Percentiles rank a stretch among this genome's conserved stretches.
phyloP scores from a whole-genome alignment of 306 rosid genomes.

The Citrullus colocynthis region DNA sequence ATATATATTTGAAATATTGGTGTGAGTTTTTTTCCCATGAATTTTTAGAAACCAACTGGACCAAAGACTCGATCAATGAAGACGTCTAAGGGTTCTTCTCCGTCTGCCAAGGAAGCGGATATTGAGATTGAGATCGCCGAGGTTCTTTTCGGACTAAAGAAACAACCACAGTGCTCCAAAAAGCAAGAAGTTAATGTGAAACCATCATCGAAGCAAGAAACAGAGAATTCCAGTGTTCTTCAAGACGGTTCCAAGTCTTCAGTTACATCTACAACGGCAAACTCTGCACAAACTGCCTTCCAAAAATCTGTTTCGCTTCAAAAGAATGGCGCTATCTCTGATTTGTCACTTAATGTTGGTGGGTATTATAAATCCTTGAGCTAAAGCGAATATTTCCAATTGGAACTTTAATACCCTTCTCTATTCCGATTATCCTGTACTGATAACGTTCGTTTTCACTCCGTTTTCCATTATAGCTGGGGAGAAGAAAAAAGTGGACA shows the following conservation, averaged over 20 bases:
- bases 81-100: slow-evolving; percentile 14
- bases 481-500: slow-evolving; percentile 23
- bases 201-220: slow-evolving; percentile 17
- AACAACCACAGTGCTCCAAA: slow-evolving; percentile 24
- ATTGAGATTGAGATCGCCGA: slow-evolving; percentile 75
- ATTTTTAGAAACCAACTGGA: slow-evolving; percentile 33
- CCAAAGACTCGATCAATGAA: slow-evolving; percentile 18
- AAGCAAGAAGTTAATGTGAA: slow-evolving; percentile 10
- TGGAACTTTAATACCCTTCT: not conserved
- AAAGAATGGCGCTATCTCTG: slow-evolving; percentile 2
- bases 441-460: not conserved
- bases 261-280: not conserved
- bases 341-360: slow-evolving; percentile 17
- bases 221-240: slow-evolving; percentile 1
- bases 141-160: slow-evolving; percentile 46
- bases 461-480: slow-evolving; percentile 4
- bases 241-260: not conserved
- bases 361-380: slow-evolving; percentile 8
- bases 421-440: not conserved
- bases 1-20: not conserved
- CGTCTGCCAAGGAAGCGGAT: slow-evolving; percentile 19
- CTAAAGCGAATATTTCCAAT: not conserved
- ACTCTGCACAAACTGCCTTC: slow-evolving; percentile 3
- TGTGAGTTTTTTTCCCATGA: not conserved
- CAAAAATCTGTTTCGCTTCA: not conserved